Evolutionary conservation across 2,329 filamentous ascomycete genomes (phyloP), one percentile per base, ranked within the genome.

Genomic region (Neofusicoccum ribis): DNA sequence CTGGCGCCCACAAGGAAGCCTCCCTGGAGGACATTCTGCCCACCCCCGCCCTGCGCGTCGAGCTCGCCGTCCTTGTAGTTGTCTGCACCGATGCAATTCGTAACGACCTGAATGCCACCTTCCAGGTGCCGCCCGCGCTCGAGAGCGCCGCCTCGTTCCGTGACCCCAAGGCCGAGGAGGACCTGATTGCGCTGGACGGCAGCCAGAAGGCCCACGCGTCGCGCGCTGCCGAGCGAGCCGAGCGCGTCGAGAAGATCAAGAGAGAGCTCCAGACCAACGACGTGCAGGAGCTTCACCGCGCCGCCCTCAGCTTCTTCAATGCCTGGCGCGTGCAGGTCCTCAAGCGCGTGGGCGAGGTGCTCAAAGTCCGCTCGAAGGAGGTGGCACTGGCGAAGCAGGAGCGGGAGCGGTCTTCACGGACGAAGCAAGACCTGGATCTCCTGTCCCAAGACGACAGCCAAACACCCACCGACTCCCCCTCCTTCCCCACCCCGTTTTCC

Each of bases 281-380:
- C 62, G 82, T 89, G 66, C 79, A 84, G 65, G 89, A 91, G 70
- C 78, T 93, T 70, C 93, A 88, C 79, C 88, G 86, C 68, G 88
- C 89, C 63, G 85, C 88, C 1, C 74, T 96, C 5, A 80, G 83
- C 6, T 88, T 89, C 73, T 96, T 93, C 73, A 88, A 90, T 65
- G 89, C 91, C 68, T 98, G 94, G 94, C 86, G 91, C 70, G 83
- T 86, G 5, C 82, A 83, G 14, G 86, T 97, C 7, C 80, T 91
- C 43, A 84, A 87, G 65, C 86, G 93, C 15, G 80, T 96, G 31
- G 86, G 88, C 17, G 89, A 95, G 69, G 85, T 92, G 41, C 74
- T 85, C 54, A 54, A 71, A 9, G 71, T 77, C 1, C 65, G 68
- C 50, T 68, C 68, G 3, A 58, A 69, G 11, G 63, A 73, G 31